Conservation (phyloP, 805 yeast species). For the Zygotorulaspora florentina region DNA sequence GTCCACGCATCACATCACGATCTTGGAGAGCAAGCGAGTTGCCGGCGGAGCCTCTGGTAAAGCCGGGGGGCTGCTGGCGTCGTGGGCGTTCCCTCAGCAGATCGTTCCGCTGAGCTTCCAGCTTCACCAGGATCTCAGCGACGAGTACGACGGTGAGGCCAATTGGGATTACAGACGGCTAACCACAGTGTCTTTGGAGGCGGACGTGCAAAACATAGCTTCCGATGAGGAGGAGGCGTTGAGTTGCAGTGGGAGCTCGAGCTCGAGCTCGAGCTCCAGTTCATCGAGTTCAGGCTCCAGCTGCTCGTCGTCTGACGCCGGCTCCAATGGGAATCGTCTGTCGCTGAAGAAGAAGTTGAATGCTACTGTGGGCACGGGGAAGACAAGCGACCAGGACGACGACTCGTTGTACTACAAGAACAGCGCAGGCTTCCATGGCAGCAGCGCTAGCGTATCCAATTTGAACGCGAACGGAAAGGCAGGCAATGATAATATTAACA, state of each 20-base stretch:
- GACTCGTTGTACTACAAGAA: conserved; percentile 13
- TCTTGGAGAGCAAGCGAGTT: conserved; percentile 83
- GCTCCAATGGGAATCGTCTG: background rate
- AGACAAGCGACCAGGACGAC: conserved; percentile 17
- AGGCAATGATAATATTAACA: conserved; percentile 1
- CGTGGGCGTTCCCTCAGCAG: conserved; percentile 96
- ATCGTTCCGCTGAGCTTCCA: conserved; percentile 84
- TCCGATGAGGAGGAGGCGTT: conserved; percentile 7
- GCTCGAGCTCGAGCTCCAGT: background rate
- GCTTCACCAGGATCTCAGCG: conserved; percentile 78
- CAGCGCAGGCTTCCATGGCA: conserved; percentile 7
- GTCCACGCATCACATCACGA: conserved; percentile 70
- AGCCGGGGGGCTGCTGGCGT: conserved; percentile 92
- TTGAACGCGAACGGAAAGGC: background rate
- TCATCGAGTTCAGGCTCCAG: conserved; percentile 2
- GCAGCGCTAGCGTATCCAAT: conserved; percentile 5
- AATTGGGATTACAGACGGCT: conserved; percentile 93
- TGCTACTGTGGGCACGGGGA: background rate
- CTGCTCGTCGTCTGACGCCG: background rate
- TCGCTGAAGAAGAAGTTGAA: background rate
- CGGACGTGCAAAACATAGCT: conserved; percentile 50
- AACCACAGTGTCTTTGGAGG: conserved; percentile 82
- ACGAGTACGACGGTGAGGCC: conserved; percentile 71
- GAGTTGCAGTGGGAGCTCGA: background rate
- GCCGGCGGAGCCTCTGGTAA: conserved; percentile 98